These are phyloP conservation scores for Lactifluus pinguis DNA, from an alignment of 768 basidiomycete species.

Conservation along the genomic window DNA sequence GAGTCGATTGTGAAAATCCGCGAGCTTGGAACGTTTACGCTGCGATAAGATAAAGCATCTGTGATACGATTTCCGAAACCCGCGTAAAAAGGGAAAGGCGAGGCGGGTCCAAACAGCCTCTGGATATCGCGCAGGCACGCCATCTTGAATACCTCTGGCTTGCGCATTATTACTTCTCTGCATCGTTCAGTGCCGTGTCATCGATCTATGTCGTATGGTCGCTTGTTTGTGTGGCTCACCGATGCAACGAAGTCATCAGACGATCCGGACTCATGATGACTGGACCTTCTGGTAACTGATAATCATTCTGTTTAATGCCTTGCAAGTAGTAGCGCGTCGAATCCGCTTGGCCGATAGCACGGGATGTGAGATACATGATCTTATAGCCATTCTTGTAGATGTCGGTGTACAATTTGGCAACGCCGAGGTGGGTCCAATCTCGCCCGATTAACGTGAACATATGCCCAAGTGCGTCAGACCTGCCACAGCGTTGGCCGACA, in stretches of 20 bases:
- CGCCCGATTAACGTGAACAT: constrained; percentile 96
- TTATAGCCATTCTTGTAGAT: constrained; percentile 94
- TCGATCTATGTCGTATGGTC: neutral
- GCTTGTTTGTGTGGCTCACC: constrained; percentile 41
- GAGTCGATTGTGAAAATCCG: constrained; percentile 97
- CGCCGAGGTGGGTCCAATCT: constrained; percentile 96
- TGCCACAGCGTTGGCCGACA: constrained; percentile 24
- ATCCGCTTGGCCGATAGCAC: constrained; percentile 97
- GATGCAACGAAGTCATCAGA: constrained; percentile 86
- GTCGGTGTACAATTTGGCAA: constrained; percentile 95
- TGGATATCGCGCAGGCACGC: constrained; percentile 94
- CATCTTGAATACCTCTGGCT: constrained; percentile 99
- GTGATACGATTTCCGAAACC: constrained; percentile 99
- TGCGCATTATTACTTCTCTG: constrained; percentile 97
- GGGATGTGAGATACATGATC: constrained; percentile 94
- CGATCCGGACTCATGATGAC: constrained; percentile 99
- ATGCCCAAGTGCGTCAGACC: constrained; percentile 93
- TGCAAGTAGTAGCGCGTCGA: constrained; percentile 91
- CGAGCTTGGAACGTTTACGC: constrained; percentile 87
- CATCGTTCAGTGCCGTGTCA: neutral
- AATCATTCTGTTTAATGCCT: constrained; percentile 91
- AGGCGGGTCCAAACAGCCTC: constrained; percentile 69
- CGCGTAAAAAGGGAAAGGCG: constrained; percentile 81
- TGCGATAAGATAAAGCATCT: constrained; percentile 95
- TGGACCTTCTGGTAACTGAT: constrained; percentile 94